A percentile compares a stretch with the other conserved stretches of the same genome.
Evolutionary conservation across 331 rosid species (phyloP).

Genomic region (Telfairia occidentalis): DNA sequence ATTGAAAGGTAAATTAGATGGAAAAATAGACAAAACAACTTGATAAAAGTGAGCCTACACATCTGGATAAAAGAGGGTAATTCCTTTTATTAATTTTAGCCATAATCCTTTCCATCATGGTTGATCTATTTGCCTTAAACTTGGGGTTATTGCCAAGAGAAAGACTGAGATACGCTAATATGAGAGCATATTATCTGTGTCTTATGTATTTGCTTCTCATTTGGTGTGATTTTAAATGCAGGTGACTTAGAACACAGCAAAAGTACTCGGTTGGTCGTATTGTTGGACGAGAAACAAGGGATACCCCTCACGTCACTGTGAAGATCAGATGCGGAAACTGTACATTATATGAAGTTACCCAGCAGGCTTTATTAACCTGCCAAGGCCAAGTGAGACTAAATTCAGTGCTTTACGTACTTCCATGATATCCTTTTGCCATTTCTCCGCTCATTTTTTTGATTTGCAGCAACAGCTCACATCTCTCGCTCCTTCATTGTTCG

Average conservation of each 20-base stretch:
- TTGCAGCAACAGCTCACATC: not conserved
- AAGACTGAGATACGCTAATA: not conserved
- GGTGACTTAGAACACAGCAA: not conserved
- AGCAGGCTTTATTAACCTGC: not conserved
- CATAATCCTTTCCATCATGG: not conserved
- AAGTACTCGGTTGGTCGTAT: not conserved
- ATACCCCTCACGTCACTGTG: not conserved
- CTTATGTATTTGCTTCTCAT: not conserved
- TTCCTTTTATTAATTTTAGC: not conserved
- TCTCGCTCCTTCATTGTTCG: not conserved
- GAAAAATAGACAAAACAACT: not conserved
- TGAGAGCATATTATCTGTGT: not conserved
- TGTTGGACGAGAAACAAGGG: not conserved
- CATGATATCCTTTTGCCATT: not conserved
- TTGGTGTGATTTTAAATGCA: not conserved
- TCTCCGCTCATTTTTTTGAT: not conserved
- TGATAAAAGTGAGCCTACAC: not conserved
- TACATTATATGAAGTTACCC: not conserved
- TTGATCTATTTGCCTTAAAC: not conserved
- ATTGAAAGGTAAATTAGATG: not conserved
- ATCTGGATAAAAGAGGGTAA: not conserved
- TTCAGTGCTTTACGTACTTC: not conserved
- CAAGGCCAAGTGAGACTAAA: not conserved
- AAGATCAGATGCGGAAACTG: not conserved
- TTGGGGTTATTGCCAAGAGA: not conserved